Evolutionary conservation across 2,329 filamentous ascomycete genomes (phyloP).

Genomic region (Diaporthe batatas): DNA sequence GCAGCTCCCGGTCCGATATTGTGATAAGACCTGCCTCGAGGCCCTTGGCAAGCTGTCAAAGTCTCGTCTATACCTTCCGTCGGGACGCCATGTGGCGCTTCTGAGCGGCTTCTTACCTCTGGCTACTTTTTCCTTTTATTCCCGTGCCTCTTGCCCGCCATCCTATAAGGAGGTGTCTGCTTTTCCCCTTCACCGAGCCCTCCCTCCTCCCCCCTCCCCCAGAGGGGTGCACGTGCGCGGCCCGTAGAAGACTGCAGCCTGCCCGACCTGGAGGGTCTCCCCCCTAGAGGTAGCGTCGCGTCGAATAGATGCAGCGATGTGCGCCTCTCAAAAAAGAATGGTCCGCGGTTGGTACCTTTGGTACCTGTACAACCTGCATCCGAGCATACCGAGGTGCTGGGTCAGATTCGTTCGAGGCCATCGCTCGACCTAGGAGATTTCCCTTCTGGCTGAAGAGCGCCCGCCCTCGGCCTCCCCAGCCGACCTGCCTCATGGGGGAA

Average conservation of each 20-base stretch:
- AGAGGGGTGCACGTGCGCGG: conserved; percentile 10
- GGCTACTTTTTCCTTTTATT: conserved; percentile 16
- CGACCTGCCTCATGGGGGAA: conserved; percentile 18
- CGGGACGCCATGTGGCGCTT: conserved; percentile 23
- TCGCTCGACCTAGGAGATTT: conserved; percentile 2
- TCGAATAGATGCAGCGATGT: conserved; percentile 20
- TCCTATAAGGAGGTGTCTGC: conserved; percentile 10
- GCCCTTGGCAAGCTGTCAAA: conserved; percentile 31
- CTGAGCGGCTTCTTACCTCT: conserved; percentile 12
- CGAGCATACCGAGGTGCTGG: conserved; percentile 26
- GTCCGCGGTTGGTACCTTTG: background rate
- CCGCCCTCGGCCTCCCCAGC: background rate
- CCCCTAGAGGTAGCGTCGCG: conserved; percentile 11
- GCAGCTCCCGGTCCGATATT: conserved; percentile 20
- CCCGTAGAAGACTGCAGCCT: background rate
- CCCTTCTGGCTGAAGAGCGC: background rate
- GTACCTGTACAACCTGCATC: conserved; percentile 11
- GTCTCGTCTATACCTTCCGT: conserved; percentile 32
- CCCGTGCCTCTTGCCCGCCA: background rate
- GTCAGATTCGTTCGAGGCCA: conserved; percentile 7
- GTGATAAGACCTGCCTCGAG: conserved; percentile 29
- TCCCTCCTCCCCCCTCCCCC: background rate
- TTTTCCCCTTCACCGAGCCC: conserved; percentile 20
- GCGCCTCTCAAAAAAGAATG: conserved; percentile 12
- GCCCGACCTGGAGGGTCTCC: background rate